Evolutionary conservation across 352 stramenopile species (phyloP), one percentile per base, ranked within the genome.

Genomic region (Phytophthora brassicae): DNA sequence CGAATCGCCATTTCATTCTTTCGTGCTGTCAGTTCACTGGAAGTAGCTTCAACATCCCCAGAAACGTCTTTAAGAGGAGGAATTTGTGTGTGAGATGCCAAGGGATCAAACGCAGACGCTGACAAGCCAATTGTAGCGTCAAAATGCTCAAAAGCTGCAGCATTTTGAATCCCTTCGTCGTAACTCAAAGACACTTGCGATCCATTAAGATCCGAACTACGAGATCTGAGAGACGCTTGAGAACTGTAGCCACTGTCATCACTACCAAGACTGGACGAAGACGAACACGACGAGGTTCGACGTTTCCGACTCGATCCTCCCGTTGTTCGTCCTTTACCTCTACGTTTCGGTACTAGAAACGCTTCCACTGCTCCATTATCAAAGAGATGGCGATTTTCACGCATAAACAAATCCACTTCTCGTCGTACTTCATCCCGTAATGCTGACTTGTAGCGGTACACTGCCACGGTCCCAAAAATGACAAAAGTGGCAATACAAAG

Each of bases 1-100:
- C 66, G 74, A 36, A 88, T 81, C 43, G 74, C 74, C 8, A 88
- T 73, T 43, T 84, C 73, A 38, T 85, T 86, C 29, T 73, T 56
- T 23, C 67, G 72, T 29, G 72, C 62, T 13, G 60, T 67, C 5
- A 36, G 22, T 11, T 79, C 62, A 26, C 65, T 55, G 6, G 51
- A n/a, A 9, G 46, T 62, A 11, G 24, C 9, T 12, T 47, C 49
- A 14, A 24, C 24, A 44, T 35, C 38, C 14, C 24, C 16, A 42
- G 45, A 46, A n/a, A 28, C 46, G 39, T 70, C 49, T 19, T 43
- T 13, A 4, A 81, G 48, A 4, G 74, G 71, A 33, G 71, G 29
- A 8, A 81, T 63, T 16, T 52, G 68, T 17, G 60, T 46, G 14
- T 58, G 67, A 2, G 74, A 79, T 12, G 56, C 56, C 20, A 79